Conservation (phyloP, 164 flowering plant species). For the Vitis rupestris region DNA sequence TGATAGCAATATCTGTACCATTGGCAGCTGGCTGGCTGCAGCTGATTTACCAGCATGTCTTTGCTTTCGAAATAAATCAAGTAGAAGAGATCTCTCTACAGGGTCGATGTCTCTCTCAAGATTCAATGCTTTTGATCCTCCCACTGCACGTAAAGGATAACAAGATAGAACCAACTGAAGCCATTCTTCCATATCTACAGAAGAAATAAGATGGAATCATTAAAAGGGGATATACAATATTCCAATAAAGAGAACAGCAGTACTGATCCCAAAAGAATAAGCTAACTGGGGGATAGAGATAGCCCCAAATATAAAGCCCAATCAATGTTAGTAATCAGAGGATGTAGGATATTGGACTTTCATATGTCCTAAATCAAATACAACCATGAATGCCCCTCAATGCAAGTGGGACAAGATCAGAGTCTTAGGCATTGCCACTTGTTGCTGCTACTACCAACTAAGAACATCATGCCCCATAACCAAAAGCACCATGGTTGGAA, state of each 20-base stretch:
- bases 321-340: no score
- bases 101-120: constrained; percentile 44
- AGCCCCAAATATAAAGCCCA: no score
- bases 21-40: constrained; percentile 38
- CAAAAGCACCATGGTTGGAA: no score
- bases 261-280: constrained; percentile 1
- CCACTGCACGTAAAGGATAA: constrained; percentile 53
- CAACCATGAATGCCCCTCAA: no score
- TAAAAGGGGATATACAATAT: not conserved
- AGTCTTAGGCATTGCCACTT: no score
- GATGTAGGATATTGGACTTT: not conserved
- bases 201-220: not conserved
- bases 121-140: constrained; percentile 34
- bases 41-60: constrained; percentile 31
- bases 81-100: constrained; percentile 51
- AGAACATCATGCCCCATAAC: no score
- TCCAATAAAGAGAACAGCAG: not conserved
- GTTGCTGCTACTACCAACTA: no score
- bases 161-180: constrained; percentile 72
- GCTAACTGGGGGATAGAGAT: not conserved
- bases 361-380: no score
- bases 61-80: constrained; percentile 72
- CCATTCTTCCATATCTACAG: constrained; percentile 81
- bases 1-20: constrained; percentile 52
- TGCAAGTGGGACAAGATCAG: no score